Conservation (phyloP, 129 eudicot species). For the Helianthus annuus region DNA sequence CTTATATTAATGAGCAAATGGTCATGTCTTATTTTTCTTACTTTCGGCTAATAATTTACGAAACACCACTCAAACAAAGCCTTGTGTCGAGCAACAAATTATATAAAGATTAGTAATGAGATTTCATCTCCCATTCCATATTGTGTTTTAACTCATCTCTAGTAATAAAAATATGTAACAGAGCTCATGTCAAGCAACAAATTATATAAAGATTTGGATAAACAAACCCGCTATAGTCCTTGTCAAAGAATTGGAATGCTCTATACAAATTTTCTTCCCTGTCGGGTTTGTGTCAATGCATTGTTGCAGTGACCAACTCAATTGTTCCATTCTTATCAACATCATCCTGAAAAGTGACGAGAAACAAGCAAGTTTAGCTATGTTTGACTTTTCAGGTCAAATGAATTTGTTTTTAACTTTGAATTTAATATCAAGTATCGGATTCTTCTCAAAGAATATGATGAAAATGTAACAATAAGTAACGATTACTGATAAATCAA, state of each 20-base stretch:
- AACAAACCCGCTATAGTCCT: slow-evolving; percentile 61
- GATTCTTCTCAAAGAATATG: not conserved
- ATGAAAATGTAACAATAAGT: not conserved
- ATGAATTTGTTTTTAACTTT: not conserved
- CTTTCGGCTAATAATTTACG: too few species aligned
- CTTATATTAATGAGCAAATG: too few species aligned
- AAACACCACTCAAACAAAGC: too few species aligned
- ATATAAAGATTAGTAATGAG: too few species aligned
- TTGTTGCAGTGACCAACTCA: slow-evolving; percentile 72
- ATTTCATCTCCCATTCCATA: slow-evolving; percentile 32
- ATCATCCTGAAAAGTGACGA: slow-evolving; percentile 49
- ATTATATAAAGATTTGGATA: not conserved
- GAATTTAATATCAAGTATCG: not conserved
- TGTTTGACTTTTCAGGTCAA: slow-evolving; percentile 20
- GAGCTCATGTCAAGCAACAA: slow-evolving; percentile 1
- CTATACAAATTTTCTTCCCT: slow-evolving; percentile 59
- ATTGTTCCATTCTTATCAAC: slow-evolving; percentile 70
- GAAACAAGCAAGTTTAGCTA: not conserved
- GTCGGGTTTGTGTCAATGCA: slow-evolving; percentile 46
- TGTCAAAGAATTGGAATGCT: slow-evolving; percentile 71
- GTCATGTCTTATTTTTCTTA: too few species aligned
- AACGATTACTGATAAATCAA: not conserved
- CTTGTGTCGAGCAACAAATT: too few species aligned
- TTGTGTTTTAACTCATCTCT: slow-evolving; percentile 84
- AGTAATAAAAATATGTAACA: slow-evolving; percentile 59